Conservation (phyloP, 306 rosid genomes). For the Malus fusca region DNA sequence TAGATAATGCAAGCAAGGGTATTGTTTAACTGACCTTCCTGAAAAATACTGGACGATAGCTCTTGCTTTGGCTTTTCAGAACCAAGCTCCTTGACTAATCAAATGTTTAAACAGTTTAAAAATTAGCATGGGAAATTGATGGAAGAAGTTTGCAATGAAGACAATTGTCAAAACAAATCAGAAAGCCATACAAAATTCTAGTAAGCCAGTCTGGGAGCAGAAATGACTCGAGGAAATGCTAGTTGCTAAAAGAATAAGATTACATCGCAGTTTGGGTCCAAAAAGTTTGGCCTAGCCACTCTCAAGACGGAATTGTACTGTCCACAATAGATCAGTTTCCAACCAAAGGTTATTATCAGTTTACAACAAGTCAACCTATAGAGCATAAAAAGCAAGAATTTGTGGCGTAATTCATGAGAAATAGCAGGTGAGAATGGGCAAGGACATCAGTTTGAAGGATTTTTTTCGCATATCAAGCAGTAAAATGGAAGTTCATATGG, state of each 20-base stretch:
- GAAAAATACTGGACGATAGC: constrained; percentile 89
- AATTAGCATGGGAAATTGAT: constrained; percentile 8
- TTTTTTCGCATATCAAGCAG: background rate
- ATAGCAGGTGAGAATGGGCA: no score
- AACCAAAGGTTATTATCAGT: background rate
- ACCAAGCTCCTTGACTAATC: constrained; percentile 74
- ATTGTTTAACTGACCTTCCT: constrained; percentile 55
- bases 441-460: no score
- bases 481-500: no score
- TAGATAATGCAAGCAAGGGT: constrained; percentile 4
- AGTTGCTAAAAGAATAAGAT: background rate
- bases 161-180: background rate
- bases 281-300: background rate
- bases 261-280: background rate
- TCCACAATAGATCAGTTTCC: background rate
- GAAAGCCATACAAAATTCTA: background rate
- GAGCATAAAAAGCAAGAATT: background rate
- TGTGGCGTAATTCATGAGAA: background rate
- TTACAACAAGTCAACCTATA: background rate
- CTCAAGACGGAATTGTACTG: background rate
- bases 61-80: constrained; percentile 63
- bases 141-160: background rate
- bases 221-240: background rate
- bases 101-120: constrained; percentile 18
- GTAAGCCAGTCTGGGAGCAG: background rate